These are phyloP conservation scores for Solidago caesia DNA, from an alignment of 129 eudicot genomes.

Conservation along the genomic window DNA sequence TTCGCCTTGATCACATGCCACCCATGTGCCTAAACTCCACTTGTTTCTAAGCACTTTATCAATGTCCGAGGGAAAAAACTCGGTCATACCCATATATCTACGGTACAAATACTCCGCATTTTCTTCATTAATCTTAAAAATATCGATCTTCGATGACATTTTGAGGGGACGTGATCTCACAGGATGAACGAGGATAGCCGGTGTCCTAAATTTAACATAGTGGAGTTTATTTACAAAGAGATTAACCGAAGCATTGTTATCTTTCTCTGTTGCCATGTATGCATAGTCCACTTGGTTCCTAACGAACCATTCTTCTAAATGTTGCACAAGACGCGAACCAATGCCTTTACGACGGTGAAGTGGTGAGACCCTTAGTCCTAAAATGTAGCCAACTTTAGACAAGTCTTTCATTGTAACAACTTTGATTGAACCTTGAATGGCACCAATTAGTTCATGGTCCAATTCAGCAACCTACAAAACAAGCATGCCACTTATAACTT, in stretches of 20 bases:
- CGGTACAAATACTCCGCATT: constrained; percentile 57
- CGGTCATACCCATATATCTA: constrained; percentile 42
- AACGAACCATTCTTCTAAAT: constrained; percentile 56
- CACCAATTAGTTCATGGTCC: constrained; percentile 60
- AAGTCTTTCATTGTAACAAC: constrained; percentile 45
- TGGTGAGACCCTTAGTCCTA: constrained; percentile 64
- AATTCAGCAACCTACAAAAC: constrained; percentile 49
- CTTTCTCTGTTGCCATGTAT: constrained; percentile 67
- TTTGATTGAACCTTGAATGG: constrained; percentile 58
- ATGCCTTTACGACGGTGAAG: constrained; percentile 51
- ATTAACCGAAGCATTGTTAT: constrained; percentile 44
- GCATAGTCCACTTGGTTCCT: constrained; percentile 48
- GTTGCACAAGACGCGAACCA: constrained; percentile 42
- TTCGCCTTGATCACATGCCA: constrained; percentile 38
- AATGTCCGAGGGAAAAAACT: constrained; percentile 56
- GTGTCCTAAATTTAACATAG: constrained; percentile 43
- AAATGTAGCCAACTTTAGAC: constrained; percentile 53
- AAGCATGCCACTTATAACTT: background rate
- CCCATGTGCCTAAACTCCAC: constrained; percentile 62
- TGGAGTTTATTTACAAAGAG: constrained; percentile 44
- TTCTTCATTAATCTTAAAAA: constrained; percentile 40
- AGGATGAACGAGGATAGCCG: constrained; percentile 54
- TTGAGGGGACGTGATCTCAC: constrained; percentile 28
- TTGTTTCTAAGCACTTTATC: constrained; percentile 45
- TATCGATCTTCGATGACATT: constrained; percentile 26